Base-by-base conservation (phyloP, 1,139 yeast species). In the Geotrichum australiense region DNA sequence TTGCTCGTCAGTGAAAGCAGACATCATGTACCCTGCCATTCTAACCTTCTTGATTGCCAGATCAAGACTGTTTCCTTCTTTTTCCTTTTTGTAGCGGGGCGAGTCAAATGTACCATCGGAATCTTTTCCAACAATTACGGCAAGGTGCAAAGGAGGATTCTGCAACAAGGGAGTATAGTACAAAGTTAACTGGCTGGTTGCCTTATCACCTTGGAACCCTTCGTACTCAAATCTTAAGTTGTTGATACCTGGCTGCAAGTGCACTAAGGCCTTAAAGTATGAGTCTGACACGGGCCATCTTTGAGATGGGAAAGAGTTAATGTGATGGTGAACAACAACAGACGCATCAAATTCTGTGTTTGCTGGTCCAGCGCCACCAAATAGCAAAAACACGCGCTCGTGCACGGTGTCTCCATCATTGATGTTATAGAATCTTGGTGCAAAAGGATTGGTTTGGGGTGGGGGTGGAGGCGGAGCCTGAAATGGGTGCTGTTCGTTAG, bases 1-100 rank as follows among this genome's bases (percentile, higher is more conserved):
- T 57, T 89, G 96, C 52, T 91, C 96, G 52, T 80, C 80, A 0
- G 97, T 89, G 58, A 76, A 89, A 0, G 96, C 95, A 55, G 86
- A 89, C 95, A 87, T 86, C 61, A 91, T 61, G 54, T 96, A 70
- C 3, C 85, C 95, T 5, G 89, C 96, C 47, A 86, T 75, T 53
- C 94, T 76, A 51, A 91, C 60, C 58, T 85, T 87, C 50, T 70
- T 69, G 18, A 85, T 66, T 0, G 96, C 96, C n/a, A 78, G 62
- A 14, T 80, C 80, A 19, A 89, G 57, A n/a, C 71, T 75, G 48
- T 86, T 80, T 1, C 78, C 79, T 53, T 85, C 94, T 30, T 70
- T 61, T 30, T 64, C 60, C 20, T 62, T 51, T 49, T 76, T 75
- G 44, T 76, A 69, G 3, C 62, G 57, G 2, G 94, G 93, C 55